Conservation (phyloP, 140 eudicot genomes). For the Oenanthe javanica region DNA sequence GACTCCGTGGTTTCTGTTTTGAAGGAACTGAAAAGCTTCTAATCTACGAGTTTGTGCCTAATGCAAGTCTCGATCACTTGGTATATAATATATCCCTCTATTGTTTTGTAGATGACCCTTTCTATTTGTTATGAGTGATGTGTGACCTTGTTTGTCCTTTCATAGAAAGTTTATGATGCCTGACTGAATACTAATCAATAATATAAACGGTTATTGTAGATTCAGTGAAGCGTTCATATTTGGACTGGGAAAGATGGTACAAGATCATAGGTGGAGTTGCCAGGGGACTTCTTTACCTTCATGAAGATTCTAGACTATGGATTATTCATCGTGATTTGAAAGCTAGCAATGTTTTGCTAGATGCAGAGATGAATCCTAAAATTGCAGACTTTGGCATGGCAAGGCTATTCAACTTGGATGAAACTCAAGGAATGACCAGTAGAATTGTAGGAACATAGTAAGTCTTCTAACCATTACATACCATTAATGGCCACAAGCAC, state of each 20-base stretch:
- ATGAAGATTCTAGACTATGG: too few species aligned
- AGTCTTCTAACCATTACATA: slow-evolving; percentile 6
- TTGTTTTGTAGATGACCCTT: too few species aligned
- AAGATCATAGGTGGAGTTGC: too few species aligned
- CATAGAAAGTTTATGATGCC: neutral
- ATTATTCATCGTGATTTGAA: too few species aligned
- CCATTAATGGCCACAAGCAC: neutral
- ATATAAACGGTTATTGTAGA: slow-evolving; percentile 7
- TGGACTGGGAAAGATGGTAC: slow-evolving; percentile 25
- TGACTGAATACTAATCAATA: neutral
- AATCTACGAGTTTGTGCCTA: slow-evolving; percentile 36
- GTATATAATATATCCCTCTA: slow-evolving; percentile 4
- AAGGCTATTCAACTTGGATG: slow-evolving; percentile 27
- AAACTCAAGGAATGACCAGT: slow-evolving; percentile 29
- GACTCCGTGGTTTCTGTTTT: neutral
- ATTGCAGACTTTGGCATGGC: slow-evolving; percentile 60
- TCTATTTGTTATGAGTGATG: neutral
- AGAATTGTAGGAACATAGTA: slow-evolving; percentile 49
- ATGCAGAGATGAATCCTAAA: slow-evolving; percentile 19
- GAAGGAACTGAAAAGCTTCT: slow-evolving; percentile 22
- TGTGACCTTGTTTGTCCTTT: neutral
- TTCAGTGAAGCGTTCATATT: slow-evolving; percentile 5
- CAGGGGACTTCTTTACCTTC: too few species aligned
- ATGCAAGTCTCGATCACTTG: slow-evolving; percentile 32
- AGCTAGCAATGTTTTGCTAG: too few species aligned